Evolutionary conservation across 2,329 filamentous ascomycete genomes (phyloP).

Genomic region (Sodiomyces alkalinus): DNA sequence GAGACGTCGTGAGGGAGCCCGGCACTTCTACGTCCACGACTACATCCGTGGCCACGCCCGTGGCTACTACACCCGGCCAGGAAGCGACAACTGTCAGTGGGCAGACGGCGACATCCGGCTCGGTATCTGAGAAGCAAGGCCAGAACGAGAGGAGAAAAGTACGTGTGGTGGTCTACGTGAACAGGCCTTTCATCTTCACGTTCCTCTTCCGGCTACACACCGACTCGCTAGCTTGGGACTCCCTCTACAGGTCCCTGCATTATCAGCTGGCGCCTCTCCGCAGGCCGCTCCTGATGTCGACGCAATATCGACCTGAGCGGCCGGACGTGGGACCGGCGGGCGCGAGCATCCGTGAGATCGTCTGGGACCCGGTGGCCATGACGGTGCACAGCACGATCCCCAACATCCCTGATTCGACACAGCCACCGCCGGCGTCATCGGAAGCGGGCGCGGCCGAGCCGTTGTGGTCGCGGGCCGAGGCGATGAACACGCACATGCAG

Average conservation of each 20-base stretch:
- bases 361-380: slow-evolving; percentile 43
- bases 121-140: slow-evolving; percentile 29
- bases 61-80: slow-evolving; percentile 1
- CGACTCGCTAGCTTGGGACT: slow-evolving; percentile 38
- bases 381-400: slow-evolving; percentile 49
- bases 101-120: slow-evolving; percentile 1
- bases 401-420: slow-evolving; percentile 38
- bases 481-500: slow-evolving; percentile 49
- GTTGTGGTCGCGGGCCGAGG: slow-evolving; percentile 46
- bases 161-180: slow-evolving; percentile 57
- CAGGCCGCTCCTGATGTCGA: slow-evolving; percentile 40
- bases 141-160: slow-evolving; percentile 40
- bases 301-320: slow-evolving; percentile 37
- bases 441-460: neutral
- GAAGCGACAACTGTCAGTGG: neutral
- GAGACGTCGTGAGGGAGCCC: slow-evolving; percentile 29
- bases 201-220: slow-evolving; percentile 55
- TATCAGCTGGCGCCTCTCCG: slow-evolving; percentile 44
- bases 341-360: slow-evolving; percentile 41
- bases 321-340: slow-evolving; percentile 20
- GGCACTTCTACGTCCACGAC: slow-evolving; percentile 4
- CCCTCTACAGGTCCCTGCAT: slow-evolving; percentile 44
- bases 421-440: neutral
- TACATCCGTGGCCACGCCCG: slow-evolving; percentile 2
- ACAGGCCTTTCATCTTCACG: slow-evolving; percentile 62